Conservation (phyloP, 129 eudicot genomes). For the Lonicera japonica region DNA sequence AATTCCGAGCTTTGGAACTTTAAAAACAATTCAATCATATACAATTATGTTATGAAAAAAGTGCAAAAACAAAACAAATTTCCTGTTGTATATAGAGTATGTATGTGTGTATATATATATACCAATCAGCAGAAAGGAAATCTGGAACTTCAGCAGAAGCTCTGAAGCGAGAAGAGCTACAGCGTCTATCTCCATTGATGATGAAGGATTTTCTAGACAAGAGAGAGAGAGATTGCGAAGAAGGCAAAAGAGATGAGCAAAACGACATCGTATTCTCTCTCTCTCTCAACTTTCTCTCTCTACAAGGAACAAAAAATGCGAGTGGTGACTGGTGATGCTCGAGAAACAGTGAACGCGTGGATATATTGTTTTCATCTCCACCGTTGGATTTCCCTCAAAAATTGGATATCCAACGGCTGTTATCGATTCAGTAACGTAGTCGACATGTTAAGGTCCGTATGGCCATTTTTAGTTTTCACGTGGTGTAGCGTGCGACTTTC, state of each 20-base stretch:
- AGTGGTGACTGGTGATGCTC: background rate
- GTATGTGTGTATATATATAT: background rate
- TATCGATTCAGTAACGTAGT: too few species aligned
- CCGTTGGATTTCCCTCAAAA: too few species aligned
- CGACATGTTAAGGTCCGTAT: too few species aligned
- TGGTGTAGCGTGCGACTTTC: too few species aligned
- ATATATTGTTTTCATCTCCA: too few species aligned
- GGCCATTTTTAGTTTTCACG: too few species aligned
- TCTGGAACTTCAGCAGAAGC: slow-evolving; percentile 71
- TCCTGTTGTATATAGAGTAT: too few species aligned
- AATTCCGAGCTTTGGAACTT: too few species aligned
- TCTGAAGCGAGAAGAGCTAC: slow-evolving; percentile 30
- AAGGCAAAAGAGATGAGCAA: slow-evolving; percentile 26
- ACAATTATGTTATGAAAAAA: too few species aligned
- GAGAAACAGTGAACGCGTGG: background rate
- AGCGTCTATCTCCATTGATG: slow-evolving; percentile 10
- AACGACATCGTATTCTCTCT: slow-evolving; percentile 38
- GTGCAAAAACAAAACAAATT: too few species aligned
- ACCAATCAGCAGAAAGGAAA: slow-evolving; percentile 65
- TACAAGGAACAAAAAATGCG: background rate
- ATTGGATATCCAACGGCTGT: too few species aligned
- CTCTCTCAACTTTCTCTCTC: background rate
- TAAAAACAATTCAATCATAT: too few species aligned
- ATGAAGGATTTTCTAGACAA: slow-evolving; percentile 25
- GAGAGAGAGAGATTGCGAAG: slow-evolving; percentile 15